Evolutionary conservation across 371 early-diverging fungal genomes (phyloP).

Genomic region (Capniomyces stellatus): DNA sequence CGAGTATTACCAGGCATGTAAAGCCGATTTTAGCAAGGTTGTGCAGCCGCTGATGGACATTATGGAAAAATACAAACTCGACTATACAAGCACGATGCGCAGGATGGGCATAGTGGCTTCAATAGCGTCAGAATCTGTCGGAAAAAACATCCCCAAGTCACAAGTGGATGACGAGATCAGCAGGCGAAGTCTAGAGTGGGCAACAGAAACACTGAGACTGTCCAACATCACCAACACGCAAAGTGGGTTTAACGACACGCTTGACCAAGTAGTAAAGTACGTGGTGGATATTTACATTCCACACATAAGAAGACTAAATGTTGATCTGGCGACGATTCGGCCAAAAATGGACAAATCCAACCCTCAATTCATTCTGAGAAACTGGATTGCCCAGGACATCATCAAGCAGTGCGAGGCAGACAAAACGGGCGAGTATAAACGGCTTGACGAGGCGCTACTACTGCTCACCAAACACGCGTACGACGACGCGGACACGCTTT

Average conservation of each 20-base stretch:
- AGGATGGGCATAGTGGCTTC: constrained; percentile 24
- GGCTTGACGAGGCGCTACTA: constrained; percentile 31
- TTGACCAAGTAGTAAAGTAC: no score
- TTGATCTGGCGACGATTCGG: no score
- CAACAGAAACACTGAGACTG: no score
- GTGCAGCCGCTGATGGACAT: constrained; percentile 51
- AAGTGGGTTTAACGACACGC: no score
- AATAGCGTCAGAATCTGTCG: neutral
- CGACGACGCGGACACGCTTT: constrained; percentile 18
- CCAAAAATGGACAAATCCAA: constrained; percentile 37
- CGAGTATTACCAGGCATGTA: no score
- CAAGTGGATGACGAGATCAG: no score
- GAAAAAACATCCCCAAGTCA: neutral
- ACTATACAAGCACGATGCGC: constrained; percentile 60
- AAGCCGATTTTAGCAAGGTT: no score
- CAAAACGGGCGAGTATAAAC: constrained; percentile 7
- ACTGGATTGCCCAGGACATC: constrained; percentile 52
- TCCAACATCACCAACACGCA: no score
- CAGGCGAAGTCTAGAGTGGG: no score
- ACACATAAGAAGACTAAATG: no score
- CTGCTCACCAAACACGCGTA: constrained; percentile 37
- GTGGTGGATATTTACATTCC: no score
- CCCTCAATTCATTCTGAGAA: constrained; percentile 50
- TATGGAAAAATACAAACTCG: constrained; percentile 33
- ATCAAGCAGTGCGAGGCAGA: constrained; percentile 27